Conservation (phyloP, 208 protist genomes). For the Trypanosoma scelopori region DNA sequence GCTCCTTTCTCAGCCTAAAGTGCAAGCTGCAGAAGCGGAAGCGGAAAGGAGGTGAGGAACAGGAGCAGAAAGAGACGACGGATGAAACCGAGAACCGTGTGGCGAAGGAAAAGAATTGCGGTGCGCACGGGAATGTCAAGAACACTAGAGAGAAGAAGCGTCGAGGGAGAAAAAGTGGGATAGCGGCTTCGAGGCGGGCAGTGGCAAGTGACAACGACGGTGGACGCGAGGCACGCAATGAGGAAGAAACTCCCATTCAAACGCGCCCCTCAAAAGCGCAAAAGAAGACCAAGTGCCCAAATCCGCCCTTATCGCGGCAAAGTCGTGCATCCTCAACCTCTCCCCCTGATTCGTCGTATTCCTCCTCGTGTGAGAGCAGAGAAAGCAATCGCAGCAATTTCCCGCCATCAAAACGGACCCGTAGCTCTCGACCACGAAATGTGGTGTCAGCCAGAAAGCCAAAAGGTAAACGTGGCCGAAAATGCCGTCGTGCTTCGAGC, state of each 20-base stretch:
- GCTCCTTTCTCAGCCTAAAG: slow-evolving; percentile 30
- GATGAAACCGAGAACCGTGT: neutral
- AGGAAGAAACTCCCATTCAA: neutral
- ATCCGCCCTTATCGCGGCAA: neutral
- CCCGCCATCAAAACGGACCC: neutral
- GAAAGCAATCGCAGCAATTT: neutral
- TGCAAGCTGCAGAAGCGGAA: slow-evolving; percentile 19
- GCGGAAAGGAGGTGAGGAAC: neutral
- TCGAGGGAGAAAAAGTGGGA: neutral
- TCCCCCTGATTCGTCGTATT: slow-evolving; percentile 7
- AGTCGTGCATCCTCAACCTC: neutral
- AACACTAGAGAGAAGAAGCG: neutral
- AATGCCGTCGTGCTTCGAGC: neutral
- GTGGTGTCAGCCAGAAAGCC: no score
- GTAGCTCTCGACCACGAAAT: no score
- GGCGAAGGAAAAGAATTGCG: neutral
- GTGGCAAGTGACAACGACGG: neutral
- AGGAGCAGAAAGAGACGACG: no score
- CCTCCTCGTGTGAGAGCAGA: slow-evolving; percentile 1
- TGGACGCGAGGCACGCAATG: neutral
- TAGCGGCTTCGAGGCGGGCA: neutral
- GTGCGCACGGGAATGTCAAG: neutral
- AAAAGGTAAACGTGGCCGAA: neutral
- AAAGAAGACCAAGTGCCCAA: neutral
- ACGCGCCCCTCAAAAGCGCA: neutral